These are phyloP conservation scores for Colletotrichum gigasporum DNA, from an alignment of 2,329 filamentous ascomycete species.

Conservation along the genomic window DNA sequence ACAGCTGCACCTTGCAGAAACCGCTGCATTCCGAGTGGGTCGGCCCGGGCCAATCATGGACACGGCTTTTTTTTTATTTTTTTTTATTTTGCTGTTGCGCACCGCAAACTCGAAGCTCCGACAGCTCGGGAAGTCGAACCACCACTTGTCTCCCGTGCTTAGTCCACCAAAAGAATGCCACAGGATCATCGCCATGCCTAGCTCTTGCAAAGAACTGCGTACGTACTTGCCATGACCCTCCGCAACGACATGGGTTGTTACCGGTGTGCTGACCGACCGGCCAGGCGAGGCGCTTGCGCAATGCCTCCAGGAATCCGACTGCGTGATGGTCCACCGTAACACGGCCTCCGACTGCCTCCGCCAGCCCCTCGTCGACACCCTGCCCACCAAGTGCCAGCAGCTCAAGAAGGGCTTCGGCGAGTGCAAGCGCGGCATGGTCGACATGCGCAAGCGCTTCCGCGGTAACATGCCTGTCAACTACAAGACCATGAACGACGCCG, in stretches of 20 bases:
- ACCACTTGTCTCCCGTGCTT: background rate
- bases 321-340: slow-evolving; percentile 92
- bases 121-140: slow-evolving; percentile 24
- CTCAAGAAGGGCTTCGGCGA: slow-evolving; percentile 92
- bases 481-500: slow-evolving; percentile 67
- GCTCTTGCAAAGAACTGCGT: slow-evolving; percentile 97
- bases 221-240: slow-evolving; percentile 48
- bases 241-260: background rate
- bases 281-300: slow-evolving; percentile 89
- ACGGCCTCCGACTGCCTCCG: slow-evolving; percentile 88
- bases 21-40: slow-evolving; percentile 19
- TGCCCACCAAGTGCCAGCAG: slow-evolving; percentile 91
- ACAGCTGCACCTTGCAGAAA: slow-evolving; percentile 26
- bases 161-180: slow-evolving; percentile 21
- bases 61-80: background rate
- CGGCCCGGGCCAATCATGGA: slow-evolving; percentile 7
- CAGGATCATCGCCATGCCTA: slow-evolving; percentile 74
- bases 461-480: slow-evolving; percentile 88
- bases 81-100: too few relatives aligned
- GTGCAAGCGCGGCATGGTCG: slow-evolving; percentile 95
- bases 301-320: slow-evolving; percentile 96
- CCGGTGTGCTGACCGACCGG: background rate
- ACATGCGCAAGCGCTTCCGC: slow-evolving; percentile 98
- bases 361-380: slow-evolving; percentile 79
- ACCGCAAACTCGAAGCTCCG: slow-evolving; percentile 36